Conservation (phyloP, 495 filamentous ascomycete species). For the Aspergillus coremiiformis region DNA sequence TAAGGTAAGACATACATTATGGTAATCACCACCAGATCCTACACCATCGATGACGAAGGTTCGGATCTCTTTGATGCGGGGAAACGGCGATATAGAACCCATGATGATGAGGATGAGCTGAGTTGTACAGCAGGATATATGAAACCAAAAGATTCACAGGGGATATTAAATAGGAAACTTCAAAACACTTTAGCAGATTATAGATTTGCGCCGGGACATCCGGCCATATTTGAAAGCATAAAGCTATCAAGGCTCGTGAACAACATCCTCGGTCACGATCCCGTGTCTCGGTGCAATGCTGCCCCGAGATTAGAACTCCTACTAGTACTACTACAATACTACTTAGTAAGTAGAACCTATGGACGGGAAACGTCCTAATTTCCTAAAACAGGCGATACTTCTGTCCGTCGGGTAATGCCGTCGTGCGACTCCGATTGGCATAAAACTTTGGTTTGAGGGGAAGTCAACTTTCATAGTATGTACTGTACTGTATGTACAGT, state of each 20-base stretch:
- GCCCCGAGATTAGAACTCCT: constrained; percentile 16
- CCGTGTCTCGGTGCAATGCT: constrained; percentile 30
- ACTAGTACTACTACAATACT: too few species aligned
- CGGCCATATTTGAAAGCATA: constrained; percentile 1
- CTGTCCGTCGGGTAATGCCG: too few species aligned
- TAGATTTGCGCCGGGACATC: not conserved
- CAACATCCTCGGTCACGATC: constrained; percentile 1
- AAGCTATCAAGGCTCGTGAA: not conserved
- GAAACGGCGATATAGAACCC: constrained; percentile 30
- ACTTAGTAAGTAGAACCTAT: too few species aligned
- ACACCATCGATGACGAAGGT: constrained; percentile 81
- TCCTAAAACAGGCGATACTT: not conserved
- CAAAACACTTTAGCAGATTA: not conserved
- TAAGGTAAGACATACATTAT: constrained; percentile 54
- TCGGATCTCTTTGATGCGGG: constrained; percentile 66
- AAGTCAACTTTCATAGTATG: too few species aligned
- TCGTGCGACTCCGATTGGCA: not conserved
- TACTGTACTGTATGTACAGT: too few species aligned
- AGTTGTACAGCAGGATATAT: not conserved
- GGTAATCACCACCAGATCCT: constrained; percentile 86
- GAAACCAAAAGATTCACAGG: not conserved
- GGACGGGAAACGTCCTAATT: too few species aligned
- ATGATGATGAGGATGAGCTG: constrained; percentile 18
- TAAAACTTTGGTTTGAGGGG: not conserved
- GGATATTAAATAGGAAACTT: constrained; percentile 8